Evolutionary conservation across 768 basidiomycete species (phyloP), one percentile per base, ranked within the genome.

Genomic region (Termitomyces sp.): DNA sequence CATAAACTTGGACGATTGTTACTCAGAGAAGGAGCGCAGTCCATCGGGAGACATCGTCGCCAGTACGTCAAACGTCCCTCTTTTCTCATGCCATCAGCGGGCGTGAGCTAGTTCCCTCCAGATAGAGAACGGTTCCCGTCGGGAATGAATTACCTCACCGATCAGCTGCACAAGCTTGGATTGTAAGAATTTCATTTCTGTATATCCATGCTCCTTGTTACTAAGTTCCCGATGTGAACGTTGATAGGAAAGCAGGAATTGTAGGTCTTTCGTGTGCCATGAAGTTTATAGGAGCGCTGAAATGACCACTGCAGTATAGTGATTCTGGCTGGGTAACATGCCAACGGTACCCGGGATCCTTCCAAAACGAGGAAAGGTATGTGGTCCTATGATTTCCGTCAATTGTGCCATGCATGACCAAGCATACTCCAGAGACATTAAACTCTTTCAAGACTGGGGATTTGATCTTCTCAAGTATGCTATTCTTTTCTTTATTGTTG

Each of bases 321-420:
- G 83, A 85, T 59, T 77, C 85, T 1, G 86, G 86, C 14, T 86
- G 84, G 84, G 81, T 78, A 60, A 87, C 86, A 18, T 87, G 86
- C 59, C 80, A 79, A 24, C 70, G 81, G 7, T 87, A 84, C 64
- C 86, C 86, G 22, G 86, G 85, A 20, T 86, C 84, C 1, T 87
- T 76, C 69, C 71, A 74, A 64, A 83, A 86, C 58, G 86, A 87
- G 43, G 62, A 53, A 1, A 62, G 62, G 62, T 53, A 18, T 20
- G 49, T 49, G 13, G 11, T 10, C 8, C 24, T 13, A 3, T 22
- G 13, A n/a, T 7, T 0, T 49, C 28, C n/a, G 7, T 26, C n/a
- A 43, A 18, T n/a, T 8, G 7, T 24, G 28, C 16, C 14, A 28
- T n/a, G 9, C 2, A 24, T 48, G 36, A 55, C 11, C 0, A 3